These are phyloP conservation scores for Corinectria fuckeliana DNA, from an alignment of 2,329 filamentous ascomycete genomes.

Conservation along the genomic window DNA sequence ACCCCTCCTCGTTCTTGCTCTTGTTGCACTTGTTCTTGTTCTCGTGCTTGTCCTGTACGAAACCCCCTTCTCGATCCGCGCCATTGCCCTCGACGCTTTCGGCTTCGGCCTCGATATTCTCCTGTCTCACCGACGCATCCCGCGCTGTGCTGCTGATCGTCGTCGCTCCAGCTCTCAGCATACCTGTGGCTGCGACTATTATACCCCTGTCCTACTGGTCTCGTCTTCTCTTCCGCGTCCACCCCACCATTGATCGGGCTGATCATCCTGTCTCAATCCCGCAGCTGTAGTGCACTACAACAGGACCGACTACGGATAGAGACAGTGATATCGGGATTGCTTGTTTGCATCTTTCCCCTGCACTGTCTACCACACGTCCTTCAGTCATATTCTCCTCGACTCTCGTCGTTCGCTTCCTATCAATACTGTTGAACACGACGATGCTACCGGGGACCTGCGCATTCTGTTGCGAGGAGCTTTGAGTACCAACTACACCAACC, in stretches of 20 bases:
- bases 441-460: slow-evolving; percentile 25
- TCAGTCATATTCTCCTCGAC: slow-evolving; percentile 5
- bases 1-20: no score
- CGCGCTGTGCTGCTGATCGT: slow-evolving; percentile 29
- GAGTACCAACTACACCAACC: slow-evolving; percentile 18
- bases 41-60: neutral
- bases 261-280: slow-evolving; percentile 26
- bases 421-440: slow-evolving; percentile 19
- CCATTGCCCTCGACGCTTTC: slow-evolving; percentile 3
- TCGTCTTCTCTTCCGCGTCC: slow-evolving; percentile 20
- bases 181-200: slow-evolving; percentile 15
- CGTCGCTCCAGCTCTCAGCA: slow-evolving; percentile 14
- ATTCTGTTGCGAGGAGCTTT: slow-evolving; percentile 24
- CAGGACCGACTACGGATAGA: slow-evolving; percentile 4
- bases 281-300: slow-evolving; percentile 9
- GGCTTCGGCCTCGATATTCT: neutral
- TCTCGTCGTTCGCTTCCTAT: neutral
- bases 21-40: neutral
- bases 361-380: neutral
- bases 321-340: slow-evolving; percentile 19
- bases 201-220: slow-evolving; percentile 19
- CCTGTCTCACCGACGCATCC: slow-evolving; percentile 10
- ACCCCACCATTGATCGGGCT: slow-evolving; percentile 28
- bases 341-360: slow-evolving; percentile 7
- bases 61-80: slow-evolving; percentile 6